phyloP scores from a whole-genome alignment of 192 early-diverging fungal species.

The Gorgonomyces haynaldii region DNA sequence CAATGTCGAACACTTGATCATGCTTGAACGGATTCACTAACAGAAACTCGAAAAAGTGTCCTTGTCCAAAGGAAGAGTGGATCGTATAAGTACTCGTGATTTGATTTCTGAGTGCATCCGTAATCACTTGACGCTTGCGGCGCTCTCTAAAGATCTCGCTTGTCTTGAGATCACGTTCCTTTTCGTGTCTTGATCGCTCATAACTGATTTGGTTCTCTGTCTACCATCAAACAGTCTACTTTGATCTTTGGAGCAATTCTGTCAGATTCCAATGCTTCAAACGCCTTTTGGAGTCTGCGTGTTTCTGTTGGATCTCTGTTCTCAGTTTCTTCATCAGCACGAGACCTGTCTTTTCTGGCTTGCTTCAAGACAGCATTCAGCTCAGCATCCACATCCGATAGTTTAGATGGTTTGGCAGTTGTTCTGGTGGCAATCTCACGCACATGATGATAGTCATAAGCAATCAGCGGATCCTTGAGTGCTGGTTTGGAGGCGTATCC shows the following conservation, averaged over 20 bases:
- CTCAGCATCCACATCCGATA: slow-evolving; percentile 30
- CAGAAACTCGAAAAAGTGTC: slow-evolving; percentile 26
- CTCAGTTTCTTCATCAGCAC: background rate
- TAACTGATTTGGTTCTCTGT: slow-evolving; percentile 6
- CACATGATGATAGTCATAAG: slow-evolving; percentile 11
- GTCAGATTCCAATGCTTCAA: background rate
- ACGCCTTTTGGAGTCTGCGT: slow-evolving; percentile 13
- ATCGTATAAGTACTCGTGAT: slow-evolving; percentile 25
- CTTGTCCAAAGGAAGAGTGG: slow-evolving; percentile 28
- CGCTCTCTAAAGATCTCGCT: slow-evolving; percentile 23
- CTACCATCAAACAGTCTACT: no score
- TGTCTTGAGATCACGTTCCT: slow-evolving; percentile 30
- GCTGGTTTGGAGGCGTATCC: background rate
- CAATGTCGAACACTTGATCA: slow-evolving; percentile 27
- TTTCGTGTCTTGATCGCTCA: slow-evolving; percentile 18
- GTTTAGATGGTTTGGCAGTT: slow-evolving; percentile 8
- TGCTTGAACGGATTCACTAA: slow-evolving; percentile 31
- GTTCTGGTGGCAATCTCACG: slow-evolving; percentile 7
- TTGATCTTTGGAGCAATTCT: background rate
- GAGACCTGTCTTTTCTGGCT: slow-evolving; percentile 17
- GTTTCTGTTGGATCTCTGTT: slow-evolving; percentile 12
- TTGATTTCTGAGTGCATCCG: slow-evolving; percentile 13
- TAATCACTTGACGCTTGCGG: background rate
- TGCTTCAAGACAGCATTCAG: slow-evolving; percentile 16
- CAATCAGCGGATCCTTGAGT: no score